Evolutionary conservation across 176 grass and related monocot genomes (phyloP).

Genomic region (Coix lacrymajobi): DNA sequence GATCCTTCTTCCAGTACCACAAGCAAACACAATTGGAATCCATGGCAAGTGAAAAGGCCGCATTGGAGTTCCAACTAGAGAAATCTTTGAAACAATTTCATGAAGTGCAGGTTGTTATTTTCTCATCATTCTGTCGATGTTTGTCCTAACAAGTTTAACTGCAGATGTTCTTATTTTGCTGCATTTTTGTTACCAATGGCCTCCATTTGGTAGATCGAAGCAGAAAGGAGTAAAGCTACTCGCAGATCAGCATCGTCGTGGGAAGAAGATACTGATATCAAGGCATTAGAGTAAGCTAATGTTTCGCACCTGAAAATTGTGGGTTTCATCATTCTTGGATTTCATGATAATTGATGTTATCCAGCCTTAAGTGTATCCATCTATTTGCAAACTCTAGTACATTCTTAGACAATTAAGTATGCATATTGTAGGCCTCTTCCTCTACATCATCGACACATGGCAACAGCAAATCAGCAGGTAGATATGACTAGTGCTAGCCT

Average conservation of each 20-base stretch:
- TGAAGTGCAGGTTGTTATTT: constrained; percentile 79
- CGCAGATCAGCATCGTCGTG: constrained; percentile 73
- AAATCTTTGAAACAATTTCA: constrained; percentile 83
- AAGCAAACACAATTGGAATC: constrained; percentile 99
- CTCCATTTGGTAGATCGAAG: constrained; percentile 70
- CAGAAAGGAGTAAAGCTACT: constrained; percentile 75
- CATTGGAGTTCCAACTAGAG: constrained; percentile 92
- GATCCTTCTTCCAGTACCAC: constrained; percentile 75
- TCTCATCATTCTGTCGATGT: constrained; percentile 10
- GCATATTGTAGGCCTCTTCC: constrained; percentile 80
- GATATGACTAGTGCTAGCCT: background rate
- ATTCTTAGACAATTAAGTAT: constrained; percentile 34
- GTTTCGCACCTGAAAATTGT: background rate
- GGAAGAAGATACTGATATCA: constrained; percentile 99
- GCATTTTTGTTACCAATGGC: constrained; percentile 19
- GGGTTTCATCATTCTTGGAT: background rate
- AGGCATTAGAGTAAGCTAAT: constrained; percentile 70
- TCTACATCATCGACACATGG: constrained; percentile 93
- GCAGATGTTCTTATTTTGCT: constrained; percentile 14
- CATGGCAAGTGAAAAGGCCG: constrained; percentile 91
- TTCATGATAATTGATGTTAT: background rate
- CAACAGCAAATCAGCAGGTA: constrained; percentile 77
- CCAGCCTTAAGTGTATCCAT: background rate
- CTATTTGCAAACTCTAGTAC: constrained; percentile 15
- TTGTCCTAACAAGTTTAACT: background rate